Base-by-base conservation (phyloP, 108 stramenopile genomes). In the Aureococcus anophagefferens region DNA sequence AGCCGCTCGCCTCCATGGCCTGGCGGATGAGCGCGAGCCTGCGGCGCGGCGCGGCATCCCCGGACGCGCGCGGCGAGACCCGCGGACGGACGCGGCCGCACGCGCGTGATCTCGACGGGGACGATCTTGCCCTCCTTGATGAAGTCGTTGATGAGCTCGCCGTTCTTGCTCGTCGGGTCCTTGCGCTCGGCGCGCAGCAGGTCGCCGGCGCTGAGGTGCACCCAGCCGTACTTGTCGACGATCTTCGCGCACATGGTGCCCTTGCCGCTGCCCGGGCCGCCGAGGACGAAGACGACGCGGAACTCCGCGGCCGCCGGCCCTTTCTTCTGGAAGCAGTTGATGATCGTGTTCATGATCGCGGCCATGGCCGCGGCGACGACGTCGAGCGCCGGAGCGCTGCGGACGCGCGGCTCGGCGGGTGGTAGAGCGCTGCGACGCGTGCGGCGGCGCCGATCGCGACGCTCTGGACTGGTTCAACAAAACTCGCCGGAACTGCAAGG, bases 241-340 rank as follows among this genome's bases (percentile, higher is more conserved):
- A 96, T 62, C 30, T 88, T 78, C 70, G 86, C 77, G 67, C 96
- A 98, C 74, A 96, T 93, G 5, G 98, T 99, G 30, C 98, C 98
- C 81, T 99, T 99, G 29, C 98, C 98, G 15, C 93, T 84, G 34
- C 98, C 96, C n/a, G 98, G 98, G 5, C 94, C 98, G 32, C 96
- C 95, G 25, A 97, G 80, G 15, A 99, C 95, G 77, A 99, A 96
- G 30, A 97, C 85, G 17, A 97, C 91, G 21, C 86, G 72, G 34
- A 79, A 80, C 51, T 44, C 13, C 40, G 5, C 13, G 40, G 40
- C 9, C n/a, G n/a, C n/a, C n/a, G n/a, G n/a, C n/a, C n/a, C n/a
- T 13, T 44, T 44, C 9, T 5, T 13, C 40, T 44, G 40, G 40
- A 44, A 44, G 40, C 40, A 44, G 40, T 13, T 44, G 9, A 44